Base-by-base conservation (phyloP, 164 flowering plant genomes). In the Sedum album region DNA sequence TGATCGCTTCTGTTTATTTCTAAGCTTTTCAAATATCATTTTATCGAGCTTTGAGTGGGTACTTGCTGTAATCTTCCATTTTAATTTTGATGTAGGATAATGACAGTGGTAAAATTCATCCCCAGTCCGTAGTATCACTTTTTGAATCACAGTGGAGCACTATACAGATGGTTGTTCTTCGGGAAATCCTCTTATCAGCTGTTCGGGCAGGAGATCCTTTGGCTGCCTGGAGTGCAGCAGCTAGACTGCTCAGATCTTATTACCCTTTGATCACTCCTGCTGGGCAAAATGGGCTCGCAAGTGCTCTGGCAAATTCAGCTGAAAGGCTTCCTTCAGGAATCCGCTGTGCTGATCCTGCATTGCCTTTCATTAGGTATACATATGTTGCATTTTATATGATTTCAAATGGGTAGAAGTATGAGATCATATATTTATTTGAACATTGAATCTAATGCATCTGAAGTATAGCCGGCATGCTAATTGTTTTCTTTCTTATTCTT, bases 191-290 rank as follows among this genome's bases (percentile, higher is more conserved):
- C 70, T 73, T 90, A 20, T 92, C 99, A 74, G 86, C 99, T 73
- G 85, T 90, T 38, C 93, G 97, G 78, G 97, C 97, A 25, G 97
- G 99, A 70, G 99, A 95, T 83, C 97, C 97, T 75, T 87, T 92
- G 78, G 88, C 94, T 78, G 97, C 97, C 36, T 95, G 99, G 99
- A 90, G 99, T 85, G 97, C 99, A 66, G 97, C 99, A 69, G 96
- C 99, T 69, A 88, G 97, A 57, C 77, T 95, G 35, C 86, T 95
- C 70, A 82, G 99, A 77, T 92, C 90, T 64, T 90, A 95, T 73
- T 95, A 95, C 73, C 99, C 99, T 78, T 81, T 95, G 33, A 95
- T 95, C 33, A 88, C 97, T 31, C 99, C 99, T 70, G 85, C 91
- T 41, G 97, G 97, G 25, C 99, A 95, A 83, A 88, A 88, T 84